A percentile compares a stretch with the other conserved stretches of the same genome.
phyloP scores from a whole-genome alignment of 768 basidiomycete genomes.

The Terana coerulea region DNA sequence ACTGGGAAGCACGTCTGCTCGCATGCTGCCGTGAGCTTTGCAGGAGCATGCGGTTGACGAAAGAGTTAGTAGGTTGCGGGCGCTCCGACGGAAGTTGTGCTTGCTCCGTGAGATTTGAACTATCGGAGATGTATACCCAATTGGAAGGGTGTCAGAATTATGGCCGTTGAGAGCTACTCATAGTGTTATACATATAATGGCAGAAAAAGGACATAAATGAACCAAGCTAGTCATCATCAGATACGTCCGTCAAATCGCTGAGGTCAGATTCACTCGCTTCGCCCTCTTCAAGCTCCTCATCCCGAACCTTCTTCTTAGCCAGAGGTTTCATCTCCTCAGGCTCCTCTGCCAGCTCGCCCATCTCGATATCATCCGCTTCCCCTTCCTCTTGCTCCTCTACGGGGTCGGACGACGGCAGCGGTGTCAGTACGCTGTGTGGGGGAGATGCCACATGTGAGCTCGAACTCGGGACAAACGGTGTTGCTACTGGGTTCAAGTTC shows the following conservation, averaged over 20 bases:
- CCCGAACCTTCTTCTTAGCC: constrained; percentile 17
- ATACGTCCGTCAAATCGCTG: constrained; percentile 73
- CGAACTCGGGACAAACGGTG: constrained; percentile 28
- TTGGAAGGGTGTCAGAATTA: no score
- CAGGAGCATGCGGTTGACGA: background rate
- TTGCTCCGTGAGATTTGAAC: no score
- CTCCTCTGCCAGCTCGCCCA: constrained; percentile 86
- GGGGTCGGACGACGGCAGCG: constrained; percentile 6
- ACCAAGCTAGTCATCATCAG: constrained; percentile 58
- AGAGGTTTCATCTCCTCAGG: constrained; percentile 55
- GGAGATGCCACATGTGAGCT: constrained; percentile 21
- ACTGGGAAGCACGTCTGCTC: background rate
- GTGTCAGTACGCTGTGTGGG: constrained; percentile 22
- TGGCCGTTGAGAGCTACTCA: no score
- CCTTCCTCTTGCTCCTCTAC: constrained; percentile 34
- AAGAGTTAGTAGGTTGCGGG: background rate
- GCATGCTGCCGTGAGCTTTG: constrained; percentile 1
- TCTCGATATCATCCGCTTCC: constrained; percentile 81
- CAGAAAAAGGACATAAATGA: no score
- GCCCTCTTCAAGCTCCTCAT: constrained; percentile 82
- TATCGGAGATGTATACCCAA: no score
- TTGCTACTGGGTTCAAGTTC: constrained; percentile 30
- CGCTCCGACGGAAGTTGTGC: background rate
- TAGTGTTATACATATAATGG: no score
- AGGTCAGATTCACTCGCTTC: constrained; percentile 66